phyloP scores from a whole-genome alignment of 805 yeast species.

The Candida sakaeoensis region DNA sequence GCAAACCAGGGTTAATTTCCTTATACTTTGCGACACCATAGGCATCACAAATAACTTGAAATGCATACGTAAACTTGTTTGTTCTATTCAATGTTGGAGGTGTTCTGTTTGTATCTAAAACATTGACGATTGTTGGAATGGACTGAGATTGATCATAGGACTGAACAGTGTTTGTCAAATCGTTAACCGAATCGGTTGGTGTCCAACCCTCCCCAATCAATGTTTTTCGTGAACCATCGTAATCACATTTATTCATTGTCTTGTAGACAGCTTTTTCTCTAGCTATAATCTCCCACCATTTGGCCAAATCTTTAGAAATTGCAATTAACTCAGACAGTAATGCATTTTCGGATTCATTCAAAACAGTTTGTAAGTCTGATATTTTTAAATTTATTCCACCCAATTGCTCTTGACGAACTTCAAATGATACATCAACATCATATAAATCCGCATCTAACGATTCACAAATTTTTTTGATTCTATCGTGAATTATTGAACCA shows the following conservation, averaged over 20 bases:
- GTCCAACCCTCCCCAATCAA: slow-evolving; percentile 96
- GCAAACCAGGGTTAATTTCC: slow-evolving; percentile 94
- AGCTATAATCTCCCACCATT: slow-evolving; percentile 59
- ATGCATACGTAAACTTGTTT: slow-evolving; percentile 91
- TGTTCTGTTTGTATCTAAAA: slow-evolving; percentile 69
- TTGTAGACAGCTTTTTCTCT: slow-evolving; percentile 83
- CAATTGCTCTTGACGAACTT: slow-evolving; percentile 29
- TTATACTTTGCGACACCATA: slow-evolving; percentile 91
- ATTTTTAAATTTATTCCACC: slow-evolving; percentile 23
- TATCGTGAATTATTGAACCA: slow-evolving; percentile 68
- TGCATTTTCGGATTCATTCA: slow-evolving; percentile 49
- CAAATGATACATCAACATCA: slow-evolving; percentile 45
- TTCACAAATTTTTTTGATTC: slow-evolving; percentile 81
- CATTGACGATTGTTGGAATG: slow-evolving; percentile 48
- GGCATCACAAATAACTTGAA: slow-evolving; percentile 91
- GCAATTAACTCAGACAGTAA: slow-evolving; percentile 74
- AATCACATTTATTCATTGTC: slow-evolving; percentile 73
- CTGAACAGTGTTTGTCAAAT: slow-evolving; percentile 64
- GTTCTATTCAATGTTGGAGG: slow-evolving; percentile 96
- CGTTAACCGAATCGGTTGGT: slow-evolving; percentile 70
- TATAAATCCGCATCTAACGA: slow-evolving; percentile 82
- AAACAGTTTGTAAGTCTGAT: slow-evolving; percentile 32
- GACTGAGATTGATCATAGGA: slow-evolving; percentile 54
- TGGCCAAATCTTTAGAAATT: slow-evolving; percentile 67
- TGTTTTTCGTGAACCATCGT: slow-evolving; percentile 79